These are phyloP conservation scores for Sclerotinia borealis DNA, from an alignment of 2,329 filamentous ascomycete species.

Conservation along the genomic window DNA sequence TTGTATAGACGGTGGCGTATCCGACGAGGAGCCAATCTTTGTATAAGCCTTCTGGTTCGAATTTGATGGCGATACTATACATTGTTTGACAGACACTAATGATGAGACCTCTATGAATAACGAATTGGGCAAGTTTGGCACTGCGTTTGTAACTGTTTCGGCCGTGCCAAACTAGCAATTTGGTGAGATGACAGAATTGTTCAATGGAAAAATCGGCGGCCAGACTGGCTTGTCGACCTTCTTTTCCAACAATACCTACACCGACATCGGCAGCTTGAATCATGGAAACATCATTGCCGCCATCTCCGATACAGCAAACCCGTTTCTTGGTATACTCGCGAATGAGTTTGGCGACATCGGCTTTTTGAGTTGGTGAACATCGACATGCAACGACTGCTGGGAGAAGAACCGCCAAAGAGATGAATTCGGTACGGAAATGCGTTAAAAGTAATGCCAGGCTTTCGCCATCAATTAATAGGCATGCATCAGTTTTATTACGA, in stretches of 20 bases:
- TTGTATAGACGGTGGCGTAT: slow-evolving; percentile 94
- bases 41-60: slow-evolving; percentile 92
- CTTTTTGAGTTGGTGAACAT: slow-evolving; percentile 95
- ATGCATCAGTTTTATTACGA: slow-evolving; percentile 77
- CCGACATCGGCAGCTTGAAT: slow-evolving; percentile 98
- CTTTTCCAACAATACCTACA: slow-evolving; percentile 96
- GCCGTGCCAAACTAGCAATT: slow-evolving; percentile 97
- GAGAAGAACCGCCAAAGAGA: slow-evolving; percentile 77
- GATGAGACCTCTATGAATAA: slow-evolving; percentile 94
- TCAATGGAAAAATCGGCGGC: slow-evolving; percentile 96
- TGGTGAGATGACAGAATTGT: slow-evolving; percentile 91
- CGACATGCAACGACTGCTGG: slow-evolving; percentile 94
- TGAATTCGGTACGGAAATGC: slow-evolving; percentile 78
- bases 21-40: slow-evolving; percentile 95
- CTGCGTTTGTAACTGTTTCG: slow-evolving; percentile 95
- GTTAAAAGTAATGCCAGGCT: slow-evolving; percentile 77
- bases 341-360: slow-evolving; percentile 86
- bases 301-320: slow-evolving; percentile 95
- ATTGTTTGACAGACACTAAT: slow-evolving; percentile 95
- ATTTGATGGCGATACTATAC: slow-evolving; percentile 87
- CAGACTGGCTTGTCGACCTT: slow-evolving; percentile 88
- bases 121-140: slow-evolving; percentile 94
- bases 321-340: slow-evolving; percentile 88
- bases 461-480: slow-evolving; percentile 91
- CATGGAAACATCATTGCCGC: slow-evolving; percentile 98